These are phyloP conservation scores for Oryza meyeriana DNA, from an alignment of 176 grass and related monocot genomes.

Conservation along the genomic window DNA sequence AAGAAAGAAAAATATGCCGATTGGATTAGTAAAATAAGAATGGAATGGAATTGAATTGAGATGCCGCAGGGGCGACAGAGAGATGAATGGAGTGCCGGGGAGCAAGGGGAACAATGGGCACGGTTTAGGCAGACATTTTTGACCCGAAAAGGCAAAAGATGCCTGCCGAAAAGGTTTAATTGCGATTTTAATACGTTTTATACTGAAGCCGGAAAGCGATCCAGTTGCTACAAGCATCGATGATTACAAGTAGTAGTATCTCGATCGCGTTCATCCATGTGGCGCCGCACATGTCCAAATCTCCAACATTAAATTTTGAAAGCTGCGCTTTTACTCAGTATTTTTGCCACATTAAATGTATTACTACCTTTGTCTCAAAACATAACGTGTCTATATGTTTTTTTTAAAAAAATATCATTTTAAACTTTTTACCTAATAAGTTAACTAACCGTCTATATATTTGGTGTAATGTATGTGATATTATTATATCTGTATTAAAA, in stretches of 20 bases:
- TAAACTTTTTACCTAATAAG: too few relatives aligned
- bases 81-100: background rate
- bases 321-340: background rate
- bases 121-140: conserved; percentile 23
- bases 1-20: too few relatives aligned
- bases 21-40: background rate
- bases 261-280: background rate
- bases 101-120: background rate
- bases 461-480: too few relatives aligned
- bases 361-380: too few relatives aligned
- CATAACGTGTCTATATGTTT: too few relatives aligned
- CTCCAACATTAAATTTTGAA: background rate
- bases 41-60: background rate
- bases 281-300: conserved; percentile 28
- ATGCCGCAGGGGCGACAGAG: background rate
- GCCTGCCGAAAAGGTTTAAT: background rate
- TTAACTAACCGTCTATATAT: too few relatives aligned
- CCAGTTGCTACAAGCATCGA: background rate
- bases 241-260: background rate
- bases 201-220: background rate
- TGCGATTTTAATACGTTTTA: background rate
- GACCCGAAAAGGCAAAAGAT: background rate
- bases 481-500: too few relatives aligned
- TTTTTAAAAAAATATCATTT: too few relatives aligned
- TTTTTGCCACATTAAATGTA: background rate